Evolutionary conservation across 1,284 basidiomycete genomes (phyloP), one percentile per base, ranked within the genome.

Genomic region (Leccinum griseonigrum): DNA sequence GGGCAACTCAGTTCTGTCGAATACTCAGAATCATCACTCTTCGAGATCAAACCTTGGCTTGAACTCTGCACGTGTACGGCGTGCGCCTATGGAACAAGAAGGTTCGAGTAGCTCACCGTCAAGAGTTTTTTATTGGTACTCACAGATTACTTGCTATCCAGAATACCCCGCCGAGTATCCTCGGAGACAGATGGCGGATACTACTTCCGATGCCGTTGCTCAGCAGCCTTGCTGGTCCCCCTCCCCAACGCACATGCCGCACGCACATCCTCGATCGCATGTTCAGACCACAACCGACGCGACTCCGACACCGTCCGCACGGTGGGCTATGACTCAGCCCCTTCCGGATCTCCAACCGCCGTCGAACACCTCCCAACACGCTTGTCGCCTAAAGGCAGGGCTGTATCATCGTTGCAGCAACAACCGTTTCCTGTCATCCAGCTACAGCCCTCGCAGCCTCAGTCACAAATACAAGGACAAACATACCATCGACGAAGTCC

Each of bases 241-340:
- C 3, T 85, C 85, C 26, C 85, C 85, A 9, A 83, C 77, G 53
- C 83, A 75, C 68, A 79, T 64, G 63, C 72, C 63, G 40, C 71
- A 56, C 64, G 62, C 62, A 61, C 75, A 67, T 67, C 67, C 62
- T 57, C 72, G 64, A 65, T 70, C 60, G 26, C 72, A 66, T 3
- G 56, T 72, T 54, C 72, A 70, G 56, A 69, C 67, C 88, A 91
- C 69, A 81, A 79, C 66, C 84, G 90, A 59, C 83, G 84, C 29
- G 88, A 91, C 63, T 91, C 90, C 0, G 89, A 92, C 64, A 91
- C 90, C 0, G 74, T 91, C 31, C 87, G 86, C 29, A 81, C 81
- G 4, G 71, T 73, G 8, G 70, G 68, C 65, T 65, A 71, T 26
- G 71, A 68, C 36, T 58, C 64, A 62, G 71, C 59, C 34, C 56